phyloP scores from a whole-genome alignment of 2,329 filamentous ascomycete genomes.

The Penicillium sp. region DNA sequence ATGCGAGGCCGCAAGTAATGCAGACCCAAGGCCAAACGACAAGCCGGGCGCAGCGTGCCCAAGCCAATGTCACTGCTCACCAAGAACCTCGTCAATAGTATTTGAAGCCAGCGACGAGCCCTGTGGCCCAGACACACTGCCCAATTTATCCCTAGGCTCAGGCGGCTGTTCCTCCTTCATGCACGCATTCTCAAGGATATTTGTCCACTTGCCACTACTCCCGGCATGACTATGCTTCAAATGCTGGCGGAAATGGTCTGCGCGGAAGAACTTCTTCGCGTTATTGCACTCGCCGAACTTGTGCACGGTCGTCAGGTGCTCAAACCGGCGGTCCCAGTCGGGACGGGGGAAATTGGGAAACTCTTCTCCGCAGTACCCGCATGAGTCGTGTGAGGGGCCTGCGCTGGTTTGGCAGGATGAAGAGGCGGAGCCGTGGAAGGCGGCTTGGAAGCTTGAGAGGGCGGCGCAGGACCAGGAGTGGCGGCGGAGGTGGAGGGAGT shows the following conservation, averaged over 20 bases:
- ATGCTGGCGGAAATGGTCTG: slow-evolving; percentile 97
- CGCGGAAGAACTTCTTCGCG: slow-evolving; percentile 95
- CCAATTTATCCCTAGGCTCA: slow-evolving; percentile 29
- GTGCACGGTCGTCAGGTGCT: slow-evolving; percentile 86
- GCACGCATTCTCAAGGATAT: slow-evolving; percentile 94
- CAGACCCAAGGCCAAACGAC: not conserved
- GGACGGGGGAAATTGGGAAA: slow-evolving; percentile 74
- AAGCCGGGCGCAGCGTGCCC: not conserved
- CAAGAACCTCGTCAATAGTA: slow-evolving; percentile 34
- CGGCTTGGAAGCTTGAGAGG: slow-evolving; percentile 71
- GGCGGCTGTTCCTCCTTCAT: slow-evolving; percentile 76
- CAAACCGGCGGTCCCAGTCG: slow-evolving; percentile 84
- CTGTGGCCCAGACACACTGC: slow-evolving; percentile 7
- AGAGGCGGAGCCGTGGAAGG: slow-evolving; percentile 78
- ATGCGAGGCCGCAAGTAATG: not conserved
- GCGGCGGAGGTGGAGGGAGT: slow-evolving; percentile 85
- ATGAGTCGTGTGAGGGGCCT: slow-evolving; percentile 64
- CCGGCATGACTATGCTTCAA: slow-evolving; percentile 96
- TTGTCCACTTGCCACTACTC: slow-evolving; percentile 97
- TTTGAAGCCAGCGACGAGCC: slow-evolving; percentile 26
- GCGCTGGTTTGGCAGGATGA: slow-evolving; percentile 37
- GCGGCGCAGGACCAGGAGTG: slow-evolving; percentile 98
- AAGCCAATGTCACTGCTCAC: slow-evolving; percentile 30
- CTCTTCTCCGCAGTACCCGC: slow-evolving; percentile 94
- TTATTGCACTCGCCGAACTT: slow-evolving; percentile 99